These are phyloP conservation scores for Akanthomyces uredinophilus DNA, from an alignment of 2,329 filamentous ascomycete species.

Conservation along the genomic window DNA sequence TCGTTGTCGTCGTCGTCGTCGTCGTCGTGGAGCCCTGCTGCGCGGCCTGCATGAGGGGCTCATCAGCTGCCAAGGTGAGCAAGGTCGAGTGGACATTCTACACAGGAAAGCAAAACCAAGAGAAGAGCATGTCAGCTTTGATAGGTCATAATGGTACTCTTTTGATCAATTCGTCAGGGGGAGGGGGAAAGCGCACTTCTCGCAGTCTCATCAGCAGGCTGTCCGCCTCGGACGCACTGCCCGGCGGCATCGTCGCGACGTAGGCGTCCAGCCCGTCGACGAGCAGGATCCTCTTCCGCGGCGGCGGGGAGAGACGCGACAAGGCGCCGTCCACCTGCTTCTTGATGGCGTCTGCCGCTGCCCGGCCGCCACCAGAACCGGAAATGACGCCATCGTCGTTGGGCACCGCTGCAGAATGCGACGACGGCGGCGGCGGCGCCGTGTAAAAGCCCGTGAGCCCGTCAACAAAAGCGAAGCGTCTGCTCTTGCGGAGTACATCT, in stretches of 20 bases:
- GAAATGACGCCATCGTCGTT: slow-evolving; percentile 19
- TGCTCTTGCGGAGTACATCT: slow-evolving; percentile 50
- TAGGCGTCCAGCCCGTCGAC: slow-evolving; percentile 62
- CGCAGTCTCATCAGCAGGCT: slow-evolving; percentile 55
- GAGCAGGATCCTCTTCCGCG: slow-evolving; percentile 48
- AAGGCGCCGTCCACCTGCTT: slow-evolving; percentile 36
- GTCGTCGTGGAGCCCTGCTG: not conserved
- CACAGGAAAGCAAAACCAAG: not conserved
- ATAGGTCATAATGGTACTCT: too few relatives aligned
- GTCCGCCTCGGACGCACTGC: slow-evolving; percentile 42
- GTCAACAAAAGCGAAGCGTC: slow-evolving; percentile 69
- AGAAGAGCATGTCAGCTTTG: not conserved
- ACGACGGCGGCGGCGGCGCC: too few relatives aligned
- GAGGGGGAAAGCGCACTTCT: slow-evolving; percentile 49
- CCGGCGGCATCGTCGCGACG: slow-evolving; percentile 46
- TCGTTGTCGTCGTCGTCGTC: slow-evolving; percentile 35
- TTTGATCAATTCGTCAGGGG: too few relatives aligned
- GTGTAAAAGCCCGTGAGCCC: slow-evolving; percentile 58
- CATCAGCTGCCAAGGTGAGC: slow-evolving; percentile 66
- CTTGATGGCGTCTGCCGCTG: slow-evolving; percentile 27
- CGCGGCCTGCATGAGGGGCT: slow-evolving; percentile 59
- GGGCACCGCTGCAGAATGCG: not conserved
- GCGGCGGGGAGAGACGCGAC: slow-evolving; percentile 15
- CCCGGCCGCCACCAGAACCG: slow-evolving; percentile 22
- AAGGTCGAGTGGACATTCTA: slow-evolving; percentile 62